Percentiles rank a stretch among this genome's conserved stretches.
Conservation (phyloP, 208 protist genomes). For the Acanthamoeba quina region DNA sequence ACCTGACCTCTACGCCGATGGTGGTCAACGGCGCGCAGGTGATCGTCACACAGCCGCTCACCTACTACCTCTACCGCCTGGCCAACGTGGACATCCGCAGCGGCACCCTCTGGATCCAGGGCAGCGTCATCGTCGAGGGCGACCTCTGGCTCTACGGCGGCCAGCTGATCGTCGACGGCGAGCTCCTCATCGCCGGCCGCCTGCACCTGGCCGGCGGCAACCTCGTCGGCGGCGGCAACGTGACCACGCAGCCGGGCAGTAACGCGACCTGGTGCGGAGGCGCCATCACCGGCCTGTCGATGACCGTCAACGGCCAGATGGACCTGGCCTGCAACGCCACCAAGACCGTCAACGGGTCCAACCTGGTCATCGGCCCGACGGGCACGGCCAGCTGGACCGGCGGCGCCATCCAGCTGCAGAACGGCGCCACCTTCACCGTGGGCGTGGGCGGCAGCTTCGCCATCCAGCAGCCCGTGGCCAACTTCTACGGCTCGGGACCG, state of each 20-base stretch:
- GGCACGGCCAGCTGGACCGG: constrained; percentile 65
- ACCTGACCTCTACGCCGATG: constrained; percentile 43
- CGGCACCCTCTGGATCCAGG: constrained; percentile 61
- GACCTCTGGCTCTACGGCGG: constrained; percentile 68
- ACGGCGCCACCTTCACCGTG: constrained; percentile 70
- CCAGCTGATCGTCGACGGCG: constrained; percentile 58
- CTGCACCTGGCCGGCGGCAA: constrained; percentile 54
- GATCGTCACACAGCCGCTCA: constrained; percentile 68
- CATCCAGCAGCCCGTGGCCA: constrained; percentile 39
- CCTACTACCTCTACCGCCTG: constrained; percentile 72
- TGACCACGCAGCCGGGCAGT: constrained; percentile 29
- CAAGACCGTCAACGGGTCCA: constrained; percentile 61
- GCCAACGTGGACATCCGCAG: constrained; percentile 64
- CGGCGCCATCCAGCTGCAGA: constrained; percentile 33
- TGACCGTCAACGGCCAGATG: constrained; percentile 37
- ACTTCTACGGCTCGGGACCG: constrained; percentile 59
- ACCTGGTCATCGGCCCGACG: not conserved
- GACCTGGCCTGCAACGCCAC: constrained; percentile 16
- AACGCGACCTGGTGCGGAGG: constrained; percentile 56
- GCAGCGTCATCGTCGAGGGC: constrained; percentile 65
- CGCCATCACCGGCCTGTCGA: constrained; percentile 52
- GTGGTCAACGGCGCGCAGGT: constrained; percentile 44
- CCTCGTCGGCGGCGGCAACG: constrained; percentile 65
- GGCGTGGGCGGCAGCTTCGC: not conserved
- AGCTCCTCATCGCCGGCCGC: constrained; percentile 55